Base-by-base conservation (phyloP, 108 stramenopile species). In the Fistulifera pelliculosa region DNA sequence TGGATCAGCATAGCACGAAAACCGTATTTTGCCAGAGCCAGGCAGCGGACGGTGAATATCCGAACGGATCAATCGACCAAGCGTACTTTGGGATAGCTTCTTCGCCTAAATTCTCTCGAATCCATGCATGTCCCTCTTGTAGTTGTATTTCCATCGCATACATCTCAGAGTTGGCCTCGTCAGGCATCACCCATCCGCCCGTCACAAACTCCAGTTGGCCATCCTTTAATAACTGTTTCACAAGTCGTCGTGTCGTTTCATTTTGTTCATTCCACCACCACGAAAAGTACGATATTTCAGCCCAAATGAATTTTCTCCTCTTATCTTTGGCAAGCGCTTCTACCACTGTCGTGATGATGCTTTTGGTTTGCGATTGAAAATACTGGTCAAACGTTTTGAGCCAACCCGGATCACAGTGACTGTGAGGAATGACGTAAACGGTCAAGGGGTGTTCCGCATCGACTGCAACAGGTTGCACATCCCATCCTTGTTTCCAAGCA, bases 301-400 rank as follows among this genome's bases (percentile, higher is more conserved):
- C 80, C 80, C 80, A 81, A 47, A 81, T 81, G 52, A 81, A 81
- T 22, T 56, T 81, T 12, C 80, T 65, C 39, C 45, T 47, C 11
- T 27, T 16, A 47, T 81, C 65, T 38, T 68, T 41, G 14, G 39
- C 17, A 16, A 81, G 48, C 1, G 80, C 51, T 1, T 74, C 45
- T 8, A 74, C 57, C 41, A 76, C 73, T 23, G 52, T 60, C 7
- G 64, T 58, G n/a, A 81, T 18, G 49, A 81, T 81, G 39, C 60
- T 43, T 47, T 65, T 73, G 21, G 80, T 81, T 56, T 81, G 75
- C 12, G 73, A 56, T 48, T 66, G 80, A 55, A 76, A 81, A 59
- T 76, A 81, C 3, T 81, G 69, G 41, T 81, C 80, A 69, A 81
- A 81, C 24, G 80, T 81, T 56, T 81, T 76, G 66, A 81, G 60